These are phyloP conservation scores for Vitis hybrid DNA, from an alignment of 177 flowering plant species.

Conservation along the genomic window DNA sequence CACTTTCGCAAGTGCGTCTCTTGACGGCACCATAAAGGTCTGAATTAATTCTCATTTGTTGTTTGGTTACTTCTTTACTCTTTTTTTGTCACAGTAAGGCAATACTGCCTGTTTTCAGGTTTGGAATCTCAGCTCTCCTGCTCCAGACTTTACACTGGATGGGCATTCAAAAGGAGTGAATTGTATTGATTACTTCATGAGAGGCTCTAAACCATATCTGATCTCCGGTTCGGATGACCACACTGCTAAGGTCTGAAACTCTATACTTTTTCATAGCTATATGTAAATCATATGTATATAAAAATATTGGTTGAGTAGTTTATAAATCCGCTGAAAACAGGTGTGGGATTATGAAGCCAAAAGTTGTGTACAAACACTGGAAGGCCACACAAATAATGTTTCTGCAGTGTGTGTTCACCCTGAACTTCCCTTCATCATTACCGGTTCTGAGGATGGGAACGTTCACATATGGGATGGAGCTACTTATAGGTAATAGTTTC, in stretches of 20 bases:
- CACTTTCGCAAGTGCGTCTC: slow-evolving; percentile 16
- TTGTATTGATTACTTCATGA: slow-evolving; percentile 21
- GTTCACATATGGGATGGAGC: slow-evolving; percentile 16
- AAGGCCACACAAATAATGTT: slow-evolving; percentile 19
- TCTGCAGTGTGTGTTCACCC: slow-evolving; percentile 18
- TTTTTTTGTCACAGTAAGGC: neutral
- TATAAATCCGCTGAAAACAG: neutral
- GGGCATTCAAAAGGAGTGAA: slow-evolving; percentile 9
- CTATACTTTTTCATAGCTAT: neutral
- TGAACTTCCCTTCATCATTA: slow-evolving; percentile 10
- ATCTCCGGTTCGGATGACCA: slow-evolving; percentile 18
- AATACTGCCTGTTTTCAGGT: neutral
- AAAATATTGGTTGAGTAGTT: neutral
- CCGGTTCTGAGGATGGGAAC: slow-evolving; percentile 22
- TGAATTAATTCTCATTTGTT: too few species aligned
- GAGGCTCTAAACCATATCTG: slow-evolving; percentile 12
- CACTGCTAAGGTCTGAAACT: slow-evolving; percentile 12
- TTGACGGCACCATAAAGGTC: slow-evolving; percentile 15
- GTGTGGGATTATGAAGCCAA: slow-evolving; percentile 20
- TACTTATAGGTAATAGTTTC: slow-evolving; percentile 3
- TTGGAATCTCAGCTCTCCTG: slow-evolving; percentile 11
- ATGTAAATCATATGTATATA: neutral
- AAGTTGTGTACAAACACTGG: slow-evolving; percentile 14
- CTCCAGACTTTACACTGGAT: slow-evolving; percentile 12
- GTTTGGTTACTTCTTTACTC: neutral